These are phyloP conservation scores for Talaromyces sp. DNA, from an alignment of 2,329 filamentous ascomycete species.

Conservation along the genomic window DNA sequence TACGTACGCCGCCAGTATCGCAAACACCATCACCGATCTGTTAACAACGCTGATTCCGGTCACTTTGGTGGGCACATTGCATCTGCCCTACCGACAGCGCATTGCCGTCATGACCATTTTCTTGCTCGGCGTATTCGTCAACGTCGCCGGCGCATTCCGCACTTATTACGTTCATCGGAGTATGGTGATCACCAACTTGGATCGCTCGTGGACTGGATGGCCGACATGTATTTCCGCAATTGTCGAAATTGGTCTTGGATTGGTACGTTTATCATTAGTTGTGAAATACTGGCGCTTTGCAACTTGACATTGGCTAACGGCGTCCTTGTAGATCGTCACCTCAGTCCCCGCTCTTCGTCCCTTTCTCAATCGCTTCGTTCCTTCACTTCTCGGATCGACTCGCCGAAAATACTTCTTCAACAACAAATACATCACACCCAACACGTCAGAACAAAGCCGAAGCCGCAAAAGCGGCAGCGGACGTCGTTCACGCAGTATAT, in stretches of 20 bases:
- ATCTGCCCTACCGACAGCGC: conserved; percentile 28
- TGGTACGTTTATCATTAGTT: conserved; percentile 20
- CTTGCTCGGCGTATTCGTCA: conserved; percentile 28
- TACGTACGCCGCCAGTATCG: conserved; percentile 28
- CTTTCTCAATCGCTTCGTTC: neutral
- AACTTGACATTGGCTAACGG: neutral
- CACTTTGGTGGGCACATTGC: conserved; percentile 33
- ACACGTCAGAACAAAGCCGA: neutral
- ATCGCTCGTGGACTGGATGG: conserved; percentile 31
- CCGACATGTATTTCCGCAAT: conserved; percentile 25
- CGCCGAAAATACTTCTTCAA: neutral
- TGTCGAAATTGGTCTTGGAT: conserved; percentile 28
- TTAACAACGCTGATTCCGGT: conserved; percentile 30
- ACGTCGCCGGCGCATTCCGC: conserved; percentile 27
- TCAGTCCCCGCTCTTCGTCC: conserved; percentile 4
- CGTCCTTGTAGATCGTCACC: conserved; percentile 7
- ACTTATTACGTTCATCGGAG: conserved; percentile 30
- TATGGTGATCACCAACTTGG: conserved; percentile 23
- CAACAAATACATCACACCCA: neutral
- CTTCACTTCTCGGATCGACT: conserved; percentile 1
- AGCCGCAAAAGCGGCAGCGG: neutral
- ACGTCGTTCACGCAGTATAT: neutral
- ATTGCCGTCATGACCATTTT: conserved; percentile 33
- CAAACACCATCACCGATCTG: conserved; percentile 34
- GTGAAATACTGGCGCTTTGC: neutral